Evolutionary conservation across 257 asterid species (phyloP), one percentile per base, ranked within the genome.

Genomic region (Eucommia ulmoides): DNA sequence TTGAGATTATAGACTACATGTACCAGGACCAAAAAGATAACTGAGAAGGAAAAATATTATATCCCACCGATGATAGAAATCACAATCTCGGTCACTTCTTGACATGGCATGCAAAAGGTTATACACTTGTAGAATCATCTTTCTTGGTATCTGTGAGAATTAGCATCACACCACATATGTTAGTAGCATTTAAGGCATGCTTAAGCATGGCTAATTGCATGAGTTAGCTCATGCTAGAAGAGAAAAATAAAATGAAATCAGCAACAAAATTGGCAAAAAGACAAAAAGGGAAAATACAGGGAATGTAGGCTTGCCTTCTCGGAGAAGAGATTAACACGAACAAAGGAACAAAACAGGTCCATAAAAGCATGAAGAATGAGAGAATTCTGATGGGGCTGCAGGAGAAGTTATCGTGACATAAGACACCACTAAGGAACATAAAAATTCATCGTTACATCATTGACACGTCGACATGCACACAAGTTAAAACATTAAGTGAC

Each of bases 321-420:
- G 16, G 95, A 81, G 25, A 86, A 77, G 51, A 91, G 83, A 75
- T 86, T 86, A 69, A 86, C 98, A 50, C 98, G 96, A 62, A 86
- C 92, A 70, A 86, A 91, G n/a, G 98, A 80, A 80, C 98, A 91
- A 66, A 91, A 83, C 56, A 91, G 83, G 74, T 81, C 98, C 96
- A 91, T 91, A 75, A 91, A 83, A 55, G 95, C 94, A 49, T 86
- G 96, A 65, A 91, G 83, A 65, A 91, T 91, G 68, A 91, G 93
- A 64, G 87, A 83, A 63, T 91, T 91, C 56, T 86, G 98, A 66
- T 91, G 92, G 51, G 98, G 98, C 98, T 86, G 94, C 84, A 79
- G 62, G 51, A 53, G 55, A 75, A 71, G 60, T 44, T 20, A 50
- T 54, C 44, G 59, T 49, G 56, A 57, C 46, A 62, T 62, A 60